Percentiles rank a stretch among this genome's conserved stretches.
Conservation (phyloP, 2,329 filamentous ascomycete genomes). For the Paracoccidioides lutzii region DNA sequence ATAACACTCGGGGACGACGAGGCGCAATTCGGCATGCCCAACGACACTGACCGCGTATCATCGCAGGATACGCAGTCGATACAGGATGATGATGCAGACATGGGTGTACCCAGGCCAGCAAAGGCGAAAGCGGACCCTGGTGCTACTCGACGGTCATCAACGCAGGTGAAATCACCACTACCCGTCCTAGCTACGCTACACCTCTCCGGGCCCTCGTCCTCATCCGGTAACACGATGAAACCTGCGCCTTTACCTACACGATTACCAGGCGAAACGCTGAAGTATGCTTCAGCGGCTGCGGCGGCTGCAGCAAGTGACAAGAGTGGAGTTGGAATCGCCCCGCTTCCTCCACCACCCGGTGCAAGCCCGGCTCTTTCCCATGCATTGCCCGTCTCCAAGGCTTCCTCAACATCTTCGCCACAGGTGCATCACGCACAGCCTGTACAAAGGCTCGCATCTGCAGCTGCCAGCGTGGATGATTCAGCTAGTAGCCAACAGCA, state of each 20-base stretch:
- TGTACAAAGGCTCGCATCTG: slow-evolving; percentile 25
- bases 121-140: slow-evolving; percentile 55
- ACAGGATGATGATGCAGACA: slow-evolving; percentile 55
- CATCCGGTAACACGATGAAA: slow-evolving; percentile 63
- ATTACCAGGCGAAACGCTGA: slow-evolving; percentile 77
- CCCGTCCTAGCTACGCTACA: slow-evolving; percentile 88
- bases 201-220: slow-evolving; percentile 36
- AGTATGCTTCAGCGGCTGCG: slow-evolving; percentile 92
- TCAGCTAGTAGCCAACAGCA: slow-evolving; percentile 27
- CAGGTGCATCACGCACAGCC: slow-evolving; percentile 38
- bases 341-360: slow-evolving; percentile 79
- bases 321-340: slow-evolving; percentile 78
- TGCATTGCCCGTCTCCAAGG: slow-evolving; percentile 38
- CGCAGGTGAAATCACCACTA: slow-evolving; percentile 84
- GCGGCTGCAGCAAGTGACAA: slow-evolving; percentile 85
- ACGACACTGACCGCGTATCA: slow-evolving; percentile 76
- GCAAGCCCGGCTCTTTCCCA: slow-evolving; percentile 38
- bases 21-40: slow-evolving; percentile 65
- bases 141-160: slow-evolving; percentile 59
- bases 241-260: slow-evolving; percentile 76
- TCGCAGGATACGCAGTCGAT: slow-evolving; percentile 90
- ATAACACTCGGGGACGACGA: slow-evolving; percentile 87
- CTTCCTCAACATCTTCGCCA: slow-evolving; percentile 48
- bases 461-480: slow-evolving; percentile 30
- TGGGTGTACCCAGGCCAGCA: slow-evolving; percentile 24